Conservation (phyloP, 495 filamentous ascomycete species). For the Acidiella bohemica region DNA sequence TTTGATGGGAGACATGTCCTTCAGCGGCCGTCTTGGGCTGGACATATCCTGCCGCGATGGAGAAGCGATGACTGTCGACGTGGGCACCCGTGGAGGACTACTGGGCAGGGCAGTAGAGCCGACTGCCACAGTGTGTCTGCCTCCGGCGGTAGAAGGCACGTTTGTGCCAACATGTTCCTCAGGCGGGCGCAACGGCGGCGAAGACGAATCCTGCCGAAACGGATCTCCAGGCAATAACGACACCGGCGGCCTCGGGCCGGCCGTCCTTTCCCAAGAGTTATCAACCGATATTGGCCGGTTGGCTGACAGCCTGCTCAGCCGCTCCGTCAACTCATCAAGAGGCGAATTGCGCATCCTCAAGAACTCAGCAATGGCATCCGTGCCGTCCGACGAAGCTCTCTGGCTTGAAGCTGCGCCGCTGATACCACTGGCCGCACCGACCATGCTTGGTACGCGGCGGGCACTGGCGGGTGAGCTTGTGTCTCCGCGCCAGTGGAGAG, state of each 20-base stretch:
- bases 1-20: background rate
- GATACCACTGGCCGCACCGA: constrained; percentile 11
- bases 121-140: too few relatives aligned
- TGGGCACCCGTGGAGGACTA: constrained; percentile 6
- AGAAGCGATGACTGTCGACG: too few relatives aligned
- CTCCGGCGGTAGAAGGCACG: background rate
- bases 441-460: constrained; percentile 9
- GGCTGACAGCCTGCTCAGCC: constrained; percentile 9
- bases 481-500: constrained; percentile 1
- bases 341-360: constrained; percentile 16
- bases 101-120: constrained; percentile 3
- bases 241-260: background rate
- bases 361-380: constrained; percentile 14
- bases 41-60: too few relatives aligned
- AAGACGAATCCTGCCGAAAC: constrained; percentile 6
- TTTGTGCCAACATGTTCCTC: too few relatives aligned
- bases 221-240: constrained; percentile 13
- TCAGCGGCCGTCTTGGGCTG: background rate
- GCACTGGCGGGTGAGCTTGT: background rate
- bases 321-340: constrained; percentile 17
- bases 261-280: constrained; percentile 11
- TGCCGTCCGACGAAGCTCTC: constrained; percentile 2
- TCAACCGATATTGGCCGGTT: constrained; percentile 13
- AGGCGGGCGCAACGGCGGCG: too few relatives aligned
- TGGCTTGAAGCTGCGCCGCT: constrained; percentile 1